Base-by-base conservation (phyloP, 2,329 filamentous ascomycete species). In the Aspergillus latus region DNA sequence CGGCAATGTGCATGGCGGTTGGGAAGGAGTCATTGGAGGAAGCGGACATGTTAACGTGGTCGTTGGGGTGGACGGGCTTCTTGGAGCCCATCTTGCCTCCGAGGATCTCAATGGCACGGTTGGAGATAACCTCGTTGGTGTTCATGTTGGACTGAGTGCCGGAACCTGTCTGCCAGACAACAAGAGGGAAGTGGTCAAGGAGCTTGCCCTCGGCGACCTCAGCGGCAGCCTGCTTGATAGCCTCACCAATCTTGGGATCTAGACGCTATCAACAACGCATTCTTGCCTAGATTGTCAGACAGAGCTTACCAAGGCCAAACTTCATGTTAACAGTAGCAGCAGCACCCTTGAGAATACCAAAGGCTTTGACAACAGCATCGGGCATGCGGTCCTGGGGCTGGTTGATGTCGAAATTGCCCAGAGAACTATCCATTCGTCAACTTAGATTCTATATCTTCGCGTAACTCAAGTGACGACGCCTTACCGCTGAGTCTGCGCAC, bases 71-170 rank as follows among this genome's bases (percentile, higher is more conserved):
- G 62, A 99, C 94, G 29, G 94, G 94, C 82, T 95, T 96, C 88
- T 97, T 97, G 84, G 82, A 88, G 67, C 94, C 94, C 90, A 92
- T 96, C 64, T 83, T 84, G 68, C 94, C 94, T 66, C 94, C 94
- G 52, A 97, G 84, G 62, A 97, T 95, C 82, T 97, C 93, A 76
- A 97, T 97, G 64, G 94, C 94, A 64, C 94, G 90, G 85, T 97
- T 99, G 63, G 93, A 97, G 77, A 99, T 97, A 77, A 99, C 94
- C 77, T 99, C 94, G 82, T 99, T 99, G 74, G 93, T 92, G 81
- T 99, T 99, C 94, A 97, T 97, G 86, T 96, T 97, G 76, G 92
- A 97, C 82, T 97, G 94, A 30, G 94, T 97, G 73, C 94, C 94
- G 49, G 94, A 97, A 62, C 94, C 94, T 21, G 94, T 99, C 82